Evolutionary conservation across 1,284 basidiomycete species (phyloP), one percentile per base, ranked within the genome.

Genomic region (Irpex sp.): DNA sequence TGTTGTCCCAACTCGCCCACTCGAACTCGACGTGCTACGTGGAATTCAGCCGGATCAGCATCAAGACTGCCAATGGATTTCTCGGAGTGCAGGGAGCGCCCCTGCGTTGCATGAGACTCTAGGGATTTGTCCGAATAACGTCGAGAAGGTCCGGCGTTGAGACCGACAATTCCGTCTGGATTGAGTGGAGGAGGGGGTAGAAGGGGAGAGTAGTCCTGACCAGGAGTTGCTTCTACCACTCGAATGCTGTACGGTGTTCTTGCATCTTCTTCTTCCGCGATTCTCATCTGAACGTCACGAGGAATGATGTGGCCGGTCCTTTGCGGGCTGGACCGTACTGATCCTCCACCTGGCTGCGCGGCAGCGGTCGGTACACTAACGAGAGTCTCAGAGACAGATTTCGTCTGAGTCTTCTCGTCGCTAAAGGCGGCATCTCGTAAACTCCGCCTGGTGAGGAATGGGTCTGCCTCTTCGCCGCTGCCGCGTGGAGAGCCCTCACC

Each of bases 401-500:
- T 72, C 3, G 71, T 69, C 47, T 74, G 72, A 4, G 62, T 64
- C 67, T 70, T 70, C 17, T 73, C 73, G 2, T 71, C 68, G 17
- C 60, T 60, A 17, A 62, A 31, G 2, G 66, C 62, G 17, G 62
- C 72, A 54, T 68, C 69, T 48, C 62, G 69, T 7, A 71, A 31
- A 48, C 70, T 71, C 4, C 68, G 66, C n/a, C 73, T 59, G 4
- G 71, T 72, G 2, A 89, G 76, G 77, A 89, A 87, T 0, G 88
- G 79, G 67, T 88, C 86, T 2, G 73, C 76, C 72, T 89, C 88
- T 69, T 88, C 87, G 5, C 88, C 88, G 61, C 85, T 89, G 31
- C 81, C 81, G 11, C 87, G 78, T 1, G 88, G 86, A 17, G 85
- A 85, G 51, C 86, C 85, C 71, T 88, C 84, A 37, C 84, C 87